Percentiles rank a stretch among this genome's conserved stretches.
Evolutionary conservation across 73 alveolate genomes (phyloP).

Genomic region (Paramecium primaurelia): DNA sequence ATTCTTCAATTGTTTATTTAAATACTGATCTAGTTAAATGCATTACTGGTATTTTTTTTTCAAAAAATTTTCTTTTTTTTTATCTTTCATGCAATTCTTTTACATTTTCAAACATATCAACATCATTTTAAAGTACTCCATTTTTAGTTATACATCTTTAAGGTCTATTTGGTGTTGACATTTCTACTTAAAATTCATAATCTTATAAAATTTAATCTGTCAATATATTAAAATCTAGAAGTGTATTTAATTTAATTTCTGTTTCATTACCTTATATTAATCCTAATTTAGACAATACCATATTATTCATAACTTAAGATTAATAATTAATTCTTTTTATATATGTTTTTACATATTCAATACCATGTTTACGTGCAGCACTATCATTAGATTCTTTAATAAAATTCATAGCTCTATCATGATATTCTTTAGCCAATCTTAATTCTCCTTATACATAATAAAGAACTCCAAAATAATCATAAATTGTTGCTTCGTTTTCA

Average conservation of each 20-base stretch:
- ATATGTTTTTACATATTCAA: neutral
- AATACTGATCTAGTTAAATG: neutral
- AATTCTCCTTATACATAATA: neutral
- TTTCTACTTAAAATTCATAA: slow-evolving; percentile 26
- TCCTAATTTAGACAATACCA: slow-evolving; percentile 31
- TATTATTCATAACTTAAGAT: neutral
- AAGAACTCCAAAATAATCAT: slow-evolving; percentile 25
- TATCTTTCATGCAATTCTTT: slow-evolving; percentile 40
- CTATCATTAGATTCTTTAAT: slow-evolving; percentile 11
- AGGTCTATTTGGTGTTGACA: slow-evolving; percentile 35
- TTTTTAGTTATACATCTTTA: neutral
- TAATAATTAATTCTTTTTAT: neutral
- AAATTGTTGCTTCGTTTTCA: slow-evolving; percentile 4
- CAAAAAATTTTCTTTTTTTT: slow-evolving; percentile 8
- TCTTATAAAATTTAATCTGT: neutral
- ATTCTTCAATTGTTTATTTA: slow-evolving; percentile 19
- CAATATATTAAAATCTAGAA: neutral
- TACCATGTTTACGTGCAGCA: slow-evolving; percentile 29
- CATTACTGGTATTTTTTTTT: slow-evolving; percentile 25
- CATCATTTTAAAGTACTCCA: neutral
- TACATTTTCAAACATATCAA: neutral
- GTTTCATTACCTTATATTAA: neutral
- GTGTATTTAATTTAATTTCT: slow-evolving; percentile 13
- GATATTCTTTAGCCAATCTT: slow-evolving; percentile 26
- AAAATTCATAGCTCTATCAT: slow-evolving; percentile 41